These are phyloP conservation scores for Neonectria faginata DNA, from an alignment of 2,329 filamentous ascomycete species.

Conservation along the genomic window DNA sequence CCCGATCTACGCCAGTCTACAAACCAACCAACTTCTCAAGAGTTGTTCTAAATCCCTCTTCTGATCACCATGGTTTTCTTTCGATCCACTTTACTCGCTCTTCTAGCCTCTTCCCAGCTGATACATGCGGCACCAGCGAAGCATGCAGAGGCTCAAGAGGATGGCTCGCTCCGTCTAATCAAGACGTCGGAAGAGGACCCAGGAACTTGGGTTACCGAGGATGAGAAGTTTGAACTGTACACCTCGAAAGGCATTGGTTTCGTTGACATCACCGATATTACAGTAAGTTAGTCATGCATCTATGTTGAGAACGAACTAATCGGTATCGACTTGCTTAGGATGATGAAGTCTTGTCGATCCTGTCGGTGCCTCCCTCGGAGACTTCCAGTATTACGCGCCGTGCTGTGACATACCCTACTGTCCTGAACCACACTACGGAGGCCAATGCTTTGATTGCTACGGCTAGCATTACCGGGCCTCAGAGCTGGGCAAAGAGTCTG, in stretches of 20 bases:
- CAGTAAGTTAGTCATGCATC: not conserved
- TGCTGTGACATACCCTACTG: not conserved
- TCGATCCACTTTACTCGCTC: not conserved
- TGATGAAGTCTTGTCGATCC: not conserved
- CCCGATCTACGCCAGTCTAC: not conserved
- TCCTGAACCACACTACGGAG: not conserved
- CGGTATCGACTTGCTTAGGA: not conserved
- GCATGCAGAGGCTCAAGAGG: not conserved
- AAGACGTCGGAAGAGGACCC: constrained; percentile 6
- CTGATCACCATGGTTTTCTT: not conserved
- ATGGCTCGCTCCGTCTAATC: not conserved
- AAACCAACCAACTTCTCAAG: not conserved
- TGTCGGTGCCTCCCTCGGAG: not conserved
- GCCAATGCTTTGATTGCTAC: not conserved
- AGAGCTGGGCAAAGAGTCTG: not conserved
- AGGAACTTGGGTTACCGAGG: not conserved
- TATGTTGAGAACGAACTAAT: not conserved
- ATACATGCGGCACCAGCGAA: not conserved
- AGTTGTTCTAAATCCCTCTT: not conserved
- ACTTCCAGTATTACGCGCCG: not conserved
- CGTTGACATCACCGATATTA: constrained; percentile 3
- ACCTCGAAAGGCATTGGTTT: not conserved
- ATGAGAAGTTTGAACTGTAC: not conserved
- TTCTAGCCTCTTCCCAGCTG: not conserved
- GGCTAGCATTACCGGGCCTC: not conserved